These are phyloP conservation scores for Bonia amplexicaulis DNA, from an alignment of 176 grass and related monocot genomes.

Conservation along the genomic window DNA sequence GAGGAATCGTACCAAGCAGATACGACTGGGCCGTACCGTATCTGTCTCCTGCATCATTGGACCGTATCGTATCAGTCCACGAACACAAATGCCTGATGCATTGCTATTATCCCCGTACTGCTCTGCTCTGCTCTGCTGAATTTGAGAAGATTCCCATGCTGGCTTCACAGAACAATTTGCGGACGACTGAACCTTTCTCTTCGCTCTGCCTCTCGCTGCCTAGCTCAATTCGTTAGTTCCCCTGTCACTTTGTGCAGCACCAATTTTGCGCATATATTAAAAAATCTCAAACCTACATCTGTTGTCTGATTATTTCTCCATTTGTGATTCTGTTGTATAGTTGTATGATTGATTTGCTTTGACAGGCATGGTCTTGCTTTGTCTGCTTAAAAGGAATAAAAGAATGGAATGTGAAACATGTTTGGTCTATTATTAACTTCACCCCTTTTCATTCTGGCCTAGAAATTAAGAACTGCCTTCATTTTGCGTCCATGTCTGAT, in stretches of 20 bases:
- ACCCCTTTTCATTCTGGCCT: background rate
- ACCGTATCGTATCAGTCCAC: background rate
- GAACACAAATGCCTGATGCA: background rate
- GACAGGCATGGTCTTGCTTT: background rate
- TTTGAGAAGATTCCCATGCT: background rate
- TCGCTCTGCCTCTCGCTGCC: background rate
- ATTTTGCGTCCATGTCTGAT: slow-evolving; percentile 6
- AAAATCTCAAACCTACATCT: background rate
- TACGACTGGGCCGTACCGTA: background rate
- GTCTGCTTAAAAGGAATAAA: no score
- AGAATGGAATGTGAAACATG: no score
- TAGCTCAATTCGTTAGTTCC: background rate
- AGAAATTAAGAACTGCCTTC: slow-evolving; percentile 14
- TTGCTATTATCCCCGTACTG: background rate
- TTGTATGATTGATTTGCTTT: slow-evolving; percentile 10
- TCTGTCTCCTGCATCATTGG: slow-evolving; percentile 3
- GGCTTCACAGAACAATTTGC: background rate
- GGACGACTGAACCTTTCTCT: background rate
- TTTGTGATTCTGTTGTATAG: no score
- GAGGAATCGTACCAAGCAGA: background rate
- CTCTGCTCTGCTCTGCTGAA: background rate
- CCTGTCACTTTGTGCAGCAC: background rate
- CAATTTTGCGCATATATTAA: background rate
- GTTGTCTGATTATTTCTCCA: background rate
- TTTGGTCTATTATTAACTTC: no score